Conservation (phyloP, 192 early-diverging fungal species). For the Rhizophagus clarus region DNA sequence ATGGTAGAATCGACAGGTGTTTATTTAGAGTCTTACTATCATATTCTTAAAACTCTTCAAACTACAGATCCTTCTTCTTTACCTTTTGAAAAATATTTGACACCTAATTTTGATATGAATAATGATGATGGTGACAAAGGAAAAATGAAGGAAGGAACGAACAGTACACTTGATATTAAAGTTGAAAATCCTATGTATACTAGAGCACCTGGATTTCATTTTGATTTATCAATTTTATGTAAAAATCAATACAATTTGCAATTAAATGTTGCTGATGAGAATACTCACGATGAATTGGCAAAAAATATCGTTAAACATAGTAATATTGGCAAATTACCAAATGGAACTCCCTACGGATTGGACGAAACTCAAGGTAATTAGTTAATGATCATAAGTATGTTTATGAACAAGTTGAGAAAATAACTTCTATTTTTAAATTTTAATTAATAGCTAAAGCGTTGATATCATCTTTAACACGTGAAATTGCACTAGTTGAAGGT, state of each 20-base stretch:
- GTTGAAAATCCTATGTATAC: conserved; percentile 12
- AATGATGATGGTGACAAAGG: no score
- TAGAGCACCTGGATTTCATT: conserved; percentile 22
- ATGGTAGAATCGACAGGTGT: conserved; percentile 44
- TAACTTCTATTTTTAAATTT: background rate
- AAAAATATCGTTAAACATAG: background rate
- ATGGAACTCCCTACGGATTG: background rate
- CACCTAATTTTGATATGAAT: background rate
- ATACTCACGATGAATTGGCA: background rate
- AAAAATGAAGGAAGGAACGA: no score
- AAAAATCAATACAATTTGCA: background rate
- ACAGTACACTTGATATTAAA: background rate
- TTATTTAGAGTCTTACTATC: conserved; percentile 39
- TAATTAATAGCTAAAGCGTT: conserved; percentile 41
- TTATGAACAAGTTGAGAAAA: no score
- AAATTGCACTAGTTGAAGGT: conserved; percentile 58
- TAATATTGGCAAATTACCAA: background rate
- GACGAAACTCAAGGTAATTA: background rate
- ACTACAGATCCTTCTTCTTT: conserved; percentile 34
- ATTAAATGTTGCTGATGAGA: background rate
- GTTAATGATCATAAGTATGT: no score
- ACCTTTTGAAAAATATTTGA: conserved; percentile 47
- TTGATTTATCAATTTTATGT: background rate
- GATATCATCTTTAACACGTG: conserved; percentile 47
- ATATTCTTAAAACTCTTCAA: conserved; percentile 43